Conservation (phyloP, 495 filamentous ascomycete genomes). For the Tuber melanosporum region DNA sequence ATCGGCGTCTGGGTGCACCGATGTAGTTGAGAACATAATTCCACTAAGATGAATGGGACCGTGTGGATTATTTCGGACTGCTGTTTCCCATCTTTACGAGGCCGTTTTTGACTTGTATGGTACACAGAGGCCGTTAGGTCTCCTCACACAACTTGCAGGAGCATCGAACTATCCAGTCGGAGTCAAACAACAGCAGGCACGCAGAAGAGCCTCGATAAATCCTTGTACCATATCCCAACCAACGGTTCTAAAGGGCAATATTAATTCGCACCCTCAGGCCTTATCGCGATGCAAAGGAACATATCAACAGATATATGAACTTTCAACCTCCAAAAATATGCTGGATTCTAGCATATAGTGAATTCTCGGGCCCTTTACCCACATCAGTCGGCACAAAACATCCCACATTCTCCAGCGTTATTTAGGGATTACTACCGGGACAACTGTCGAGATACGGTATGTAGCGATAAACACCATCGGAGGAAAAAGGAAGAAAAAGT, state of each 20-base stretch:
- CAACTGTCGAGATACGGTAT: not conserved
- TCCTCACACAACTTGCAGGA: not conserved
- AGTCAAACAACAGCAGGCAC: not conserved
- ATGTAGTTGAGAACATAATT: not conserved
- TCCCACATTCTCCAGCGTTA: not conserved
- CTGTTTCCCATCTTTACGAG: not conserved
- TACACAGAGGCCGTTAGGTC: not conserved
- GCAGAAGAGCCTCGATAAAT: conserved; percentile 1
- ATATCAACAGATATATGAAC: not conserved
- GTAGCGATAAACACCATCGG: not conserved
- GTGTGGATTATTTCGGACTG: not conserved
- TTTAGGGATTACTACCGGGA: not conserved
- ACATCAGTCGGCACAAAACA: not conserved
- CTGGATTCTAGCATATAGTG: not conserved
- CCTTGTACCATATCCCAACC: not conserved
- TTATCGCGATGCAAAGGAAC: not conserved
- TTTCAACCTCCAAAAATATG: not conserved
- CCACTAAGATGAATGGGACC: not conserved
- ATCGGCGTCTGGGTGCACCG: not conserved
- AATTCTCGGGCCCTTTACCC: not conserved
- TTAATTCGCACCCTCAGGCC: not conserved
- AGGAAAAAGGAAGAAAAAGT: conserved; percentile 2
- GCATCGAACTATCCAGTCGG: not conserved
- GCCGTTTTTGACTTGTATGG: not conserved
- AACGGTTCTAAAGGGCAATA: not conserved